A percentile compares a stretch with the other conserved stretches of the same genome.
Conservation (phyloP, 768 basidiomycete genomes). For the Albatrellus ellisii region DNA sequence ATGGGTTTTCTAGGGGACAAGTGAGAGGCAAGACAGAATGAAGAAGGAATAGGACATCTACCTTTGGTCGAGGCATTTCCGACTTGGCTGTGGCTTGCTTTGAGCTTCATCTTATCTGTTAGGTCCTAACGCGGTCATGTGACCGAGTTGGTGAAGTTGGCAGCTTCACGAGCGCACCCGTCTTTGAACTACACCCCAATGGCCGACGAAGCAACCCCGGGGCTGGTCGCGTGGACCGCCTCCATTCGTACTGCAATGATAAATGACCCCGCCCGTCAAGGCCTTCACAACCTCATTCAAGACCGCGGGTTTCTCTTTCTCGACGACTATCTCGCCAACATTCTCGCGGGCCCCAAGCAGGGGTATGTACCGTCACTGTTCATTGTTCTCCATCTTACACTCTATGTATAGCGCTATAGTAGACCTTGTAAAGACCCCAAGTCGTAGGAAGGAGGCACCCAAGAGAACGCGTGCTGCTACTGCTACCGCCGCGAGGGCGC, state of each 20-base stretch:
- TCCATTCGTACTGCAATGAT: conserved; percentile 55
- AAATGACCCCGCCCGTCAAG: conserved; percentile 56
- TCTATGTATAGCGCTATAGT: conserved; percentile 42
- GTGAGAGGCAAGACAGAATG: too few relatives aligned
- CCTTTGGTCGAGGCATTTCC: too few relatives aligned
- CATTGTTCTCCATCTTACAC: conserved; percentile 1
- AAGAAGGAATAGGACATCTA: too few relatives aligned
- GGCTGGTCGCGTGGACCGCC: conserved; percentile 60
- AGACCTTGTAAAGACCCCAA: conserved; percentile 76
- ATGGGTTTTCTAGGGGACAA: too few relatives aligned
- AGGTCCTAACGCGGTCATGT: too few relatives aligned
- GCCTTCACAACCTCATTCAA: conserved; percentile 63
- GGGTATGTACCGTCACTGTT: conserved; percentile 32
- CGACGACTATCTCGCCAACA: conserved; percentile 63
- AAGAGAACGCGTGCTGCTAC: conserved; percentile 35
- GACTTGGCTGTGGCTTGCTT: too few relatives aligned
- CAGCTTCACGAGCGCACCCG: background rate
- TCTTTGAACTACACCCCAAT: background rate
- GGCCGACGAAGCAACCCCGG: conserved; percentile 17
- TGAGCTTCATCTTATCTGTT: too few relatives aligned
- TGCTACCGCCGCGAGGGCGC: conserved; percentile 31
- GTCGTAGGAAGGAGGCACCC: conserved; percentile 47
- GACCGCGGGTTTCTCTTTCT: conserved; percentile 69
- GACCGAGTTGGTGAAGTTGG: too few relatives aligned
- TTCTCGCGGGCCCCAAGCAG: conserved; percentile 50